A percentile compares a stretch with the other conserved stretches of the same genome.
These are phyloP conservation scores for Solanum bulbocastanum DNA, from an alignment of 257 asterid genomes.

Conservation along the genomic window DNA sequence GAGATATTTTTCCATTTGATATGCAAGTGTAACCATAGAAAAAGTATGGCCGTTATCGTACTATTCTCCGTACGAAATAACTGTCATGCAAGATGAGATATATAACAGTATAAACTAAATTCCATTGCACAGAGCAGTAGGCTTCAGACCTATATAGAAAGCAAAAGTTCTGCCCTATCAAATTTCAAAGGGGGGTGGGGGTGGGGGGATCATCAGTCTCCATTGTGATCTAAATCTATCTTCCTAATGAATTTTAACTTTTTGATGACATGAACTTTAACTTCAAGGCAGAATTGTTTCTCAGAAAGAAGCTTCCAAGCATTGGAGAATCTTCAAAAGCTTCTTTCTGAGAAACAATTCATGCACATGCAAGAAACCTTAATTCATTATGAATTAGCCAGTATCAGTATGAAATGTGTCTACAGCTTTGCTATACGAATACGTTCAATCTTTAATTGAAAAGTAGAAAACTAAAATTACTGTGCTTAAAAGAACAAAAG, in stretches of 20 bases:
- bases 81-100: neutral
- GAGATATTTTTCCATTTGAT: neutral
- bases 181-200: neutral
- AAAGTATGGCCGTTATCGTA: neutral
- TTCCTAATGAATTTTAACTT: neutral
- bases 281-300: neutral
- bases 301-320: neutral
- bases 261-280: neutral
- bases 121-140: neutral
- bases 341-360: neutral
- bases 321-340: neutral
- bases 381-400: neutral
- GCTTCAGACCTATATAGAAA: neutral
- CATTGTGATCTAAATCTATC: neutral
- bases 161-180: neutral
- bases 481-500: neutral
- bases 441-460: neutral
- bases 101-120: neutral
- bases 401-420: neutral
- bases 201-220: neutral
- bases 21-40: neutral
- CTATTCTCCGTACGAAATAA: neutral
- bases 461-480: neutral
- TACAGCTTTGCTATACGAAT: neutral
- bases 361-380: neutral